These are phyloP conservation scores for Suillus variegatus DNA, from an alignment of 768 basidiomycete genomes.

Conservation along the genomic window DNA sequence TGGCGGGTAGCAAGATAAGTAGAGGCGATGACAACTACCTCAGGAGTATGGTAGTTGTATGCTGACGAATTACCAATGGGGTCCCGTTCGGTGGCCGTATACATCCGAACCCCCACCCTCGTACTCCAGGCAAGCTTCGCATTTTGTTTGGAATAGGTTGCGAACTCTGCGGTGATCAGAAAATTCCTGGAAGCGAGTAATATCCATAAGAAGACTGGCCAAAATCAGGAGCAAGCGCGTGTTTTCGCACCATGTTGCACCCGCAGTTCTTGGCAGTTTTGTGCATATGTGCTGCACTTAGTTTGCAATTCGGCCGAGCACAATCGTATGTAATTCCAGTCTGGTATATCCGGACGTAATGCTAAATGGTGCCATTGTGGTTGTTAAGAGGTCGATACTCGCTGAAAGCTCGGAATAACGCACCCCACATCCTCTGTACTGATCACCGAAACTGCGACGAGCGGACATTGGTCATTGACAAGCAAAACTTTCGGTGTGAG, in stretches of 20 bases:
- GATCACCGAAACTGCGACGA: constrained; percentile 38
- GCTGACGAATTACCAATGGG: constrained; percentile 19
- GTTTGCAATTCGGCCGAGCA: constrained; percentile 45
- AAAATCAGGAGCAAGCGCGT: not conserved
- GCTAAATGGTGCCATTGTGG: constrained; percentile 37
- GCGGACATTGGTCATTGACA: constrained; percentile 14
- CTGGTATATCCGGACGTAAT: constrained; percentile 64
- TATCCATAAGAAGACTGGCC: constrained; percentile 1
- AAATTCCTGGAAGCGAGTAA: constrained; percentile 30
- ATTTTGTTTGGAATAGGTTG: constrained; percentile 67
- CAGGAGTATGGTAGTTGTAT: constrained; percentile 7
- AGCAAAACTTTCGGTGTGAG: constrained; percentile 15
- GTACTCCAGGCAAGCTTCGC: constrained; percentile 53
- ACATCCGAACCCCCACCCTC: constrained; percentile 32
- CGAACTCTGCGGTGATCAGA: constrained; percentile 55
- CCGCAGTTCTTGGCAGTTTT: constrained; percentile 57
- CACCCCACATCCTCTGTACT: constrained; percentile 46
- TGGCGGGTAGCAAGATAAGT: constrained; percentile 3
- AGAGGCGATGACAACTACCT: not conserved
- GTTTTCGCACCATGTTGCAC: constrained; percentile 44
- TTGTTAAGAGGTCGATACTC: constrained; percentile 10
- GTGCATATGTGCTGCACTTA: constrained; percentile 62
- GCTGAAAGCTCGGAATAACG: constrained; percentile 10
- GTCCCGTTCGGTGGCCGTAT: constrained; percentile 32
- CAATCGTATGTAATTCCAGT: constrained; percentile 64